Base-by-base conservation (phyloP, 2,329 filamentous ascomycete species). In the Neonectria neomacrospora region DNA sequence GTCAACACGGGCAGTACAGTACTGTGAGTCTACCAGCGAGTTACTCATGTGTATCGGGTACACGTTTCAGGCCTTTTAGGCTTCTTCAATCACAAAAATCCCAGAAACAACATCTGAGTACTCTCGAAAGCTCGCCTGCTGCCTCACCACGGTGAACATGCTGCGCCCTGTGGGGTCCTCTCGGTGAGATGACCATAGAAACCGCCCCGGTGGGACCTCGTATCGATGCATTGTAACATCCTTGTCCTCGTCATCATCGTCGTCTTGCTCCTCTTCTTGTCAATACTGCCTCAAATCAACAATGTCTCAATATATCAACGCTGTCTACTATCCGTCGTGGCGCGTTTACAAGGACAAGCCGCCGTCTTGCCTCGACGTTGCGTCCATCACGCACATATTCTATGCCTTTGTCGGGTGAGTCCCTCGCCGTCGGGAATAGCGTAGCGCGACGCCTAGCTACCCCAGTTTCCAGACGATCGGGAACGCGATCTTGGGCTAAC, bases 241-340 rank as follows among this genome's bases (percentile, higher is more conserved):
- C 32, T 53, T n/a, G 34, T 58, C 23, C n/a, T 44, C 23, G 37
- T 54, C 34, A 28, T 44, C 39, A 28, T 30, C 26, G 10, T 32
- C n/a, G 18, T 32, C 47, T 20, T 30, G 45, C 26, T 30, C 26
- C 26, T 28, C 45, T 11, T 26, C 47, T 32, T 34, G n/a, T n/a
- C 26, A 20, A 9, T 34, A 20, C 18, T 50, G 16, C 47, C 5
- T 50, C 16, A 50, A 32, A 11, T 23, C 55, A 61, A 54, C 18
- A 65, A 60, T 72, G 68, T 41, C 70, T 3, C 55, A 61, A 34
- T 69, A 72, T 52, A 72, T 73, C 55, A 80, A 80, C 50, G 78
- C 78, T 14, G 78, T 89, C 1, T 90, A 90, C 76, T 91, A 90
- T 74, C 87, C 88, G 5, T 90, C 88, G 67, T 90, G 88, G 87